Conservation (phyloP, 225 moss, liverwort and hornwort species). For the Pseudoscleropodium purum region DNA sequence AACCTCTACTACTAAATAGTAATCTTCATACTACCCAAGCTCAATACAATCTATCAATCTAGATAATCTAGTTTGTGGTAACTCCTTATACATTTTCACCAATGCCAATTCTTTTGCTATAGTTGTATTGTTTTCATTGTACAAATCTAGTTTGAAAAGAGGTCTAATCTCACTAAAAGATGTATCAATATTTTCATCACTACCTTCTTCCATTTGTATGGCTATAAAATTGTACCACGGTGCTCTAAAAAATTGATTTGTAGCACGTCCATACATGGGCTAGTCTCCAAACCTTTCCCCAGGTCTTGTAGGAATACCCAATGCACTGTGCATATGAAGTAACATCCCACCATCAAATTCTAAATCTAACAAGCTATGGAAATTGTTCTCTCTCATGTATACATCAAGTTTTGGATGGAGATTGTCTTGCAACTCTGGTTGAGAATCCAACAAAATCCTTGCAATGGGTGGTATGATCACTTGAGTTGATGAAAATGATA, state of each 20-base stretch:
- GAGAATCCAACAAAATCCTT: background rate
- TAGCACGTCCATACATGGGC: background rate
- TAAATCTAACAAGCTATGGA: background rate
- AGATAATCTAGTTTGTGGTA: background rate
- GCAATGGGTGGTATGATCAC: background rate
- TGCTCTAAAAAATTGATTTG: background rate
- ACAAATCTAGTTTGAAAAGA: background rate
- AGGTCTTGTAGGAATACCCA: background rate
- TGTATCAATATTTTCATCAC: background rate
- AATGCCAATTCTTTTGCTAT: background rate
- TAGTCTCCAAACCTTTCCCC: background rate
- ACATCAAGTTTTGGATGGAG: background rate
- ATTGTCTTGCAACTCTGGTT: background rate
- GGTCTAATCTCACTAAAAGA: background rate
- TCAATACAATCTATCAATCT: background rate
- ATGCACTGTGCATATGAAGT: background rate
- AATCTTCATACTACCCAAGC: background rate
- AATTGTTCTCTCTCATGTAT: background rate
- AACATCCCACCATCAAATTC: background rate
- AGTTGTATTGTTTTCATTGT: background rate
- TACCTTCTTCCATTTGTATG: background rate
- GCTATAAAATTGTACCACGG: background rate
- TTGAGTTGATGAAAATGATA: background rate
- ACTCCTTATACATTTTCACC: background rate
- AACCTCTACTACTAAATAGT: too few species aligned